These are phyloP conservation scores for Lentinula aciculospora DNA, from an alignment of 768 basidiomycete species.

Conservation along the genomic window DNA sequence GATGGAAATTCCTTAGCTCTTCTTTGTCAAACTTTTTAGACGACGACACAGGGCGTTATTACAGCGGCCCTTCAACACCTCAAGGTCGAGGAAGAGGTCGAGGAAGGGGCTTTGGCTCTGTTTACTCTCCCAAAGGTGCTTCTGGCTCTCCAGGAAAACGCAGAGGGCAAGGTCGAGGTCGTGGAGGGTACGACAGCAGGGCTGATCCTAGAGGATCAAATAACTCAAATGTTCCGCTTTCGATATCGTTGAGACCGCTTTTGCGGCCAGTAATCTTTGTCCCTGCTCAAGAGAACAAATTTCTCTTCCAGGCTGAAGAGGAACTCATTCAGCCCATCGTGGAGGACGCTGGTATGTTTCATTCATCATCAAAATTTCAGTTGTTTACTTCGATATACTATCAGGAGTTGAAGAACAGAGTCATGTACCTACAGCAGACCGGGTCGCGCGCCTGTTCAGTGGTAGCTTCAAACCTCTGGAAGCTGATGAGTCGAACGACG, in stretches of 20 bases:
- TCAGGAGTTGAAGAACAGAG: constrained; percentile 45
- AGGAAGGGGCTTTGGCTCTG: constrained; percentile 17
- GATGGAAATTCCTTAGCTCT: neutral
- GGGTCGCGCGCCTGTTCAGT: constrained; percentile 59
- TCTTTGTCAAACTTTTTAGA: neutral
- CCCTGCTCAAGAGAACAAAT: constrained; percentile 44
- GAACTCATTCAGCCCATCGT: constrained; percentile 52
- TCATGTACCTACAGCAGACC: constrained; percentile 68
- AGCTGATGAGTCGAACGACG: constrained; percentile 25
- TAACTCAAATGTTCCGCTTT: constrained; percentile 38
- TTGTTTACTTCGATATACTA: neutral
- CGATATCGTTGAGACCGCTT: constrained; percentile 53
- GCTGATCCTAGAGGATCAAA: constrained; percentile 9
- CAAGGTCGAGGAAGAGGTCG: constrained; percentile 9
- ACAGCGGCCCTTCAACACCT: neutral
- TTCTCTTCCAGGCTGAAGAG: constrained; percentile 51
- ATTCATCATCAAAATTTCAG: neutral
- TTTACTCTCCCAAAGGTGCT: constrained; percentile 4
- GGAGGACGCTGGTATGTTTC: constrained; percentile 45
- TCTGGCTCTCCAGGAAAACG: constrained; percentile 10
- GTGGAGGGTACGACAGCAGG: constrained; percentile 16
- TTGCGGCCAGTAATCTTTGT: constrained; percentile 71
- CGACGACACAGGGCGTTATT: constrained; percentile 11
- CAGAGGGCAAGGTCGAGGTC: constrained; percentile 20
- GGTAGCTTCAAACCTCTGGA: constrained; percentile 18